Evolutionary conservation across 2,329 filamentous ascomycete species (phyloP).

Genomic region (Pyrenochaeta sp.): DNA sequence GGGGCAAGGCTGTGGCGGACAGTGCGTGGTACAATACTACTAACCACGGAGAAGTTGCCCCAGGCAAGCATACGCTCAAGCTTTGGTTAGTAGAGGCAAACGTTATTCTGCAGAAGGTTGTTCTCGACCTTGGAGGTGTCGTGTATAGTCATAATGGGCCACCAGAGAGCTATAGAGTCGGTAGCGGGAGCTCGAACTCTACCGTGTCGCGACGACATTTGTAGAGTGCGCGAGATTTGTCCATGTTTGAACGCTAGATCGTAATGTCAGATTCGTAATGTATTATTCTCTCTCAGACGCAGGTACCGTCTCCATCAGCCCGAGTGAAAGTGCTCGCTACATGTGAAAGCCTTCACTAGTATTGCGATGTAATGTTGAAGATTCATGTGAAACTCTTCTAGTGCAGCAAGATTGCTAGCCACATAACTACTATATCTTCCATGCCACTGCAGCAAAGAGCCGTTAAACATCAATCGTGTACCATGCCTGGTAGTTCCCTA

Average conservation of each 20-base stretch:
- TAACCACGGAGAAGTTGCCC: constrained; percentile 38
- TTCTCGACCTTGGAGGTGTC: constrained; percentile 48
- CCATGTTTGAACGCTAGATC: neutral
- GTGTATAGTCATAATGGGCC: constrained; percentile 45
- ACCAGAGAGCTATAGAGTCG: constrained; percentile 50
- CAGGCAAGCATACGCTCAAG: constrained; percentile 54
- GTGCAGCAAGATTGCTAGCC: too few relatives aligned
- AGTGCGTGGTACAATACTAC: constrained; percentile 60
- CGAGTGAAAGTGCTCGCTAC: too few relatives aligned
- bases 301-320: too few relatives aligned
- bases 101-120: constrained; percentile 49
- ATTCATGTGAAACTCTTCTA: too few relatives aligned
- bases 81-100: constrained; percentile 58
- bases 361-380: too few relatives aligned
- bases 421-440: too few relatives aligned
- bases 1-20: constrained; percentile 60
- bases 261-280: neutral
- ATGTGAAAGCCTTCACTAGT: too few relatives aligned
- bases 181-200: constrained; percentile 12
- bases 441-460: too few relatives aligned
- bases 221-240: neutral
- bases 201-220: constrained; percentile 4
- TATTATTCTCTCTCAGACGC: neutral
- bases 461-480: too few relatives aligned
- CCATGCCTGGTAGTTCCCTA: too few relatives aligned